A percentile compares a stretch with the other conserved stretches of the same genome.
phyloP scores from a whole-genome alignment of 345 rosid species.

The Eucalyptus erythrocorys region DNA sequence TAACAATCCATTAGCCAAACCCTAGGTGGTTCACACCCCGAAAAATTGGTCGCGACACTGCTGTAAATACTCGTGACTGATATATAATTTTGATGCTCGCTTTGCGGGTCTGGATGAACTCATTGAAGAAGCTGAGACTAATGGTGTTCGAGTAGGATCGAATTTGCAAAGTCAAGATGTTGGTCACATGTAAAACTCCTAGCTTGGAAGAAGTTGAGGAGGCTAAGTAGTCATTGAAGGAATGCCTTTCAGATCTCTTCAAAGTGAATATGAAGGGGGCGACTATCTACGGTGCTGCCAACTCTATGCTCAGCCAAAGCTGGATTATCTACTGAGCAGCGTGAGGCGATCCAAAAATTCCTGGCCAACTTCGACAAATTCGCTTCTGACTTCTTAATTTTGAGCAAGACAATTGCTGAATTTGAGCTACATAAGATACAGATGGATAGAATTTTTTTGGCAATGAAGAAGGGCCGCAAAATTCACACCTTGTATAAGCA shows the following conservation, averaged over 20 bases:
- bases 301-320: neutral
- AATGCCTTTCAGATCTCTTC: neutral
- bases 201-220: neutral
- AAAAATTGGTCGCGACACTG: no score
- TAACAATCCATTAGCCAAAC: no score
- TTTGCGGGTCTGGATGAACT: neutral
- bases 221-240: neutral
- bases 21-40: no score
- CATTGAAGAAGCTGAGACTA: neutral
- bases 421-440: neutral
- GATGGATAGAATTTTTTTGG: neutral
- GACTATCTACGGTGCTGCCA: neutral
- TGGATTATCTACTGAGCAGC: neutral
- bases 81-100: neutral
- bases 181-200: neutral
- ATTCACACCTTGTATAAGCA: neutral
- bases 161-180: neutral
- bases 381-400: neutral
- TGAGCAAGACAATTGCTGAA: neutral
- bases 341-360: neutral
- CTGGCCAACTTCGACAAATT: neutral
- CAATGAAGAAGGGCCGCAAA: neutral
- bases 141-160: neutral
- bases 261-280: neutral
- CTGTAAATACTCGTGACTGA: neutral